Base-by-base conservation (phyloP, 352 stramenopile species). In the Phytopythium mirpurense region DNA sequence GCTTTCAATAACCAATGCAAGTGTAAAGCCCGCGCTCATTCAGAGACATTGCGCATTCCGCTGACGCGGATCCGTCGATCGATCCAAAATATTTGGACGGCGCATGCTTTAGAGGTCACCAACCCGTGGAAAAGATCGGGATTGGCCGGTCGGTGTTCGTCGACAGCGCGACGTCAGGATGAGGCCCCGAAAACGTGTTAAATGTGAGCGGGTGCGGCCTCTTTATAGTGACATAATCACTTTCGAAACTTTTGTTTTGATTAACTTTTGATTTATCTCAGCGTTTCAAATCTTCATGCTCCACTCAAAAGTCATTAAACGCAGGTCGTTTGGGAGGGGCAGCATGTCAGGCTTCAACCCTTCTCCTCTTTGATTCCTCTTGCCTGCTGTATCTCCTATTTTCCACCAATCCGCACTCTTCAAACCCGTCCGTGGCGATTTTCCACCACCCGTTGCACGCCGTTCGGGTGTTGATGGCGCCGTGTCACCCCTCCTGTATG, bases 401-500 rank as follows among this genome's bases (percentile, higher is more conserved):
- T 51, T 51, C 27, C 18, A n/a, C 44, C 44, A 51, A 51, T 51
- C 44, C 7, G 2, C 27, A 5, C 16, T 34, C 26, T 15, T 15
- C 24, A 48, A 48, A 21, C 15, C 15, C 9, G 8, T 5, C 12
- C 0, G 6, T 46, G 41, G 12, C 21, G 41, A 6, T 19, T 27
- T 46, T 19, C 41, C 14, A 23, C 41, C 41, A 47, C 41, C 15
- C 41, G 24, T 32, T 31, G 41, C 15, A 1, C 41, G n/a, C 37
- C 37, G 5, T 26, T 26, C 15, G 7, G n/a, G 18, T n/a, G 37
- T 51, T 56, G 49, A 56, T 56, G 49, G 24, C 36, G 51, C 36
- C 18, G 42, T 40, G 60, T 68, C 60, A 68, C 43, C 6, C 37
- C 27, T 32, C 41, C 45, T 8, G 15, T 24, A 42, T 60, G 44